phyloP scores from a whole-genome alignment of 208 protist species.

The Leptomonas pyrrhocoris region DNA sequence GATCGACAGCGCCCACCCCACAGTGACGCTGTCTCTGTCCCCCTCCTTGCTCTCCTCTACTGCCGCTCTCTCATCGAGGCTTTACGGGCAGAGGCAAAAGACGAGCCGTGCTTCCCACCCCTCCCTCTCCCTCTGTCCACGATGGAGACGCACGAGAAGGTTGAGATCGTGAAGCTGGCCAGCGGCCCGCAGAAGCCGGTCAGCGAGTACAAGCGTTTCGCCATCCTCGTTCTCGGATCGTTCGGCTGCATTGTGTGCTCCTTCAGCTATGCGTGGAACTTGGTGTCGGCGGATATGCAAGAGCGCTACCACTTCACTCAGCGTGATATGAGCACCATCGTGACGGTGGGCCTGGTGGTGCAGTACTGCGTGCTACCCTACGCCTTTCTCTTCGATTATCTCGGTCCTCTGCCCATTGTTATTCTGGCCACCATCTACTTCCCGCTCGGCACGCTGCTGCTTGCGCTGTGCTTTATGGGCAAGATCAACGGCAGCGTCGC shows the following conservation, averaged over 20 bases:
- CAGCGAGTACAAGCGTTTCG: slow-evolving; percentile 45
- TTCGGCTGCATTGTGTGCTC: slow-evolving; percentile 52
- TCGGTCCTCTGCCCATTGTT: slow-evolving; percentile 47
- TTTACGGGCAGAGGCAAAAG: not conserved
- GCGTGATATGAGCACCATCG: slow-evolving; percentile 60
- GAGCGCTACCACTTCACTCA: slow-evolving; percentile 50
- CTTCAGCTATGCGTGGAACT: slow-evolving; percentile 54
- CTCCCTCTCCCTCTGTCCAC: not conserved
- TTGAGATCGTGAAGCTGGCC: slow-evolving; percentile 25
- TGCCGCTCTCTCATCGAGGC: too few species aligned
- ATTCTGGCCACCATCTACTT: slow-evolving; percentile 30
- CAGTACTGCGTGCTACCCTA: slow-evolving; percentile 45
- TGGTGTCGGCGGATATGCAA: slow-evolving; percentile 50
- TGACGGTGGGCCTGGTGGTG: slow-evolving; percentile 42
- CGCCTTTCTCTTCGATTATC: slow-evolving; percentile 49
- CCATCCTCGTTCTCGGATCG: slow-evolving; percentile 37
- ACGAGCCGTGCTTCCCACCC: not conserved
- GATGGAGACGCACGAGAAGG: slow-evolving; percentile 28
- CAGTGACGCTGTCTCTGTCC: too few species aligned
- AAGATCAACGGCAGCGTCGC: slow-evolving; percentile 37
- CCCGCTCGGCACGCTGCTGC: slow-evolving; percentile 41
- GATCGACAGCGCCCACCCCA: too few species aligned
- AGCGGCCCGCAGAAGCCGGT: slow-evolving; percentile 27
- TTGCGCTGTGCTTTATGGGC: slow-evolving; percentile 45
- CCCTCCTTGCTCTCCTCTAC: too few species aligned